Percentiles rank a stretch among this genome's conserved stretches.
These are phyloP conservation scores for Phanerochaete sordida DNA, from an alignment of 768 basidiomycete genomes.

Conservation along the genomic window DNA sequence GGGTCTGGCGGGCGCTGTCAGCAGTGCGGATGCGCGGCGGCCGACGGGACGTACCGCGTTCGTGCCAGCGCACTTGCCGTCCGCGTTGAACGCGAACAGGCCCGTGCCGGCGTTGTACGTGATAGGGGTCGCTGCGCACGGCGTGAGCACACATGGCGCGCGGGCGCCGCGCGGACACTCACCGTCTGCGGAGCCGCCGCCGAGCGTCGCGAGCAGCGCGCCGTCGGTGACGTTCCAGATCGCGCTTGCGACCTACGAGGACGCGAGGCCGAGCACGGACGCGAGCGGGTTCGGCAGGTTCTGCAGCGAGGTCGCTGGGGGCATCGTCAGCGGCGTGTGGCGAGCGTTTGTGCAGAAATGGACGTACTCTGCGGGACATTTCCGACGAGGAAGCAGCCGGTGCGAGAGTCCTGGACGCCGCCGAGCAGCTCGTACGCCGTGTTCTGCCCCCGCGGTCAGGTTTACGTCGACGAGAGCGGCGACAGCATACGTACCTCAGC, in stretches of 20 bases:
- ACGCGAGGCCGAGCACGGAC: neutral
- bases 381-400: neutral
- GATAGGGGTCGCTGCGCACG: neutral
- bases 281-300: neutral
- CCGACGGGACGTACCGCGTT: neutral
- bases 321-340: neutral
- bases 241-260: neutral
- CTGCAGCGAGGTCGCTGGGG: neutral
- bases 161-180: neutral
- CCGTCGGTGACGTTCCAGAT: neutral
- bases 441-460: neutral
- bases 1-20: neutral
- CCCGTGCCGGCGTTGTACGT: neutral
- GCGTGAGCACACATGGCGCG: neutral
- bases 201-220: neutral
- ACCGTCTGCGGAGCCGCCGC: neutral
- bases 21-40: neutral
- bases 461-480: neutral
- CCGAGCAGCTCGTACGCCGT: neutral
- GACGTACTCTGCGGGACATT: constrained; percentile 1
- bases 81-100: neutral
- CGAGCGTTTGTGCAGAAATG: neutral
- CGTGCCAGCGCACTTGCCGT: neutral
- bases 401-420: neutral
- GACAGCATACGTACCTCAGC: neutral